phyloP scores from a whole-genome alignment of 176 grass and related monocot species.

The Oryza nivara region DNA sequence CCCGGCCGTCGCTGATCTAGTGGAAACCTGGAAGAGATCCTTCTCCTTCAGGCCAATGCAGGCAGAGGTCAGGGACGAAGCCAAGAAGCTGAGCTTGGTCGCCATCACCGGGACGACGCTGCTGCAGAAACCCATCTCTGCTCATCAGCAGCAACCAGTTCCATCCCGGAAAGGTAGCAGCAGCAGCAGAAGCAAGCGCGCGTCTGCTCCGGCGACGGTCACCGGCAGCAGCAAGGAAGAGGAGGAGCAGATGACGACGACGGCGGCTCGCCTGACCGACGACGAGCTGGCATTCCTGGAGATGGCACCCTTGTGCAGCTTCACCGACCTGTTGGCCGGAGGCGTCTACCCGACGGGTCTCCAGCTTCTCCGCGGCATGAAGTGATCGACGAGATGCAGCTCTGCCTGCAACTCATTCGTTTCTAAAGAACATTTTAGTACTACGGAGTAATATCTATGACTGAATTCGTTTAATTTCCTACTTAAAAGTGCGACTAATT shows the following conservation, averaged over 20 bases:
- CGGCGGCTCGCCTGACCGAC: constrained; percentile 24
- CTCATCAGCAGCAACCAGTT: neutral
- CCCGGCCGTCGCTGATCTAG: constrained; percentile 55
- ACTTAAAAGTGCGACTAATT: too few relatives aligned
- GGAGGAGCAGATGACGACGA: neutral
- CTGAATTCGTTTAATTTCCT: too few relatives aligned
- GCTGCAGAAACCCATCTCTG: constrained; percentile 54
- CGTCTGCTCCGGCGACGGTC: neutral
- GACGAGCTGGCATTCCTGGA: constrained; percentile 56
- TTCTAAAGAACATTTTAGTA: neutral
- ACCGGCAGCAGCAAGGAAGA: neutral
- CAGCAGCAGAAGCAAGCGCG: neutral
- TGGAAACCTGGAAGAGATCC: constrained; percentile 66
- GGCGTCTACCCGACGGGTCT: neutral
- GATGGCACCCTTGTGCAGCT: constrained; percentile 22
- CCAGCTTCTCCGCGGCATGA: constrained; percentile 19
- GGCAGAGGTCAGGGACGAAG: constrained; percentile 46
- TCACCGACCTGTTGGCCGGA: constrained; percentile 42
- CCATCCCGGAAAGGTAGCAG: neutral
- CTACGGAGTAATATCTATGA: too few relatives aligned
- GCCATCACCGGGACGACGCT: constrained; percentile 63
- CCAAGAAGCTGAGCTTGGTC: constrained; percentile 55
- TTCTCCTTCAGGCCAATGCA: constrained; percentile 63
- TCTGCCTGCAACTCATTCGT: neutral
- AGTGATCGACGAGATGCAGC: neutral